These are phyloP conservation scores for Saposhnikovia divaricata DNA, from an alignment of 129 eudicot genomes.

Conservation along the genomic window DNA sequence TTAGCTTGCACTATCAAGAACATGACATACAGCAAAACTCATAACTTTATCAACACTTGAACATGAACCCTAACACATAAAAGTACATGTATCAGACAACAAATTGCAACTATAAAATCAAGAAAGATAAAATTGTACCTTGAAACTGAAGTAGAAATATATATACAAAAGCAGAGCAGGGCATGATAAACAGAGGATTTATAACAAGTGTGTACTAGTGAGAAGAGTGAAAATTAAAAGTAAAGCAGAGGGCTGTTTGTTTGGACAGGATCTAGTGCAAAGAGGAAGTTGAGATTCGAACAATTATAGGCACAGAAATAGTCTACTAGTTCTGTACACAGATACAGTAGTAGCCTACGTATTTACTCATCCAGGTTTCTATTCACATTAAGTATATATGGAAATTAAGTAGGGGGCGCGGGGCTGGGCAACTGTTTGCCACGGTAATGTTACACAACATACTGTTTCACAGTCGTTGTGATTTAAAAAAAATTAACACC, in stretches of 20 bases:
- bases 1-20: background rate
- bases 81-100: background rate
- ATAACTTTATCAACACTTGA: background rate
- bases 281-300: background rate
- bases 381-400: too few species aligned
- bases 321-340: background rate
- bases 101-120: background rate
- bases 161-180: background rate
- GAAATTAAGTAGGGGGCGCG: too few species aligned
- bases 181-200: background rate
- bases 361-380: too few species aligned
- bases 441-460: fast-evolving
- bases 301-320: background rate
- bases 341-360: too few species aligned
- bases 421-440: fast-evolving
- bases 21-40: background rate
- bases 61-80: background rate
- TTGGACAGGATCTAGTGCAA: conserved; percentile 4
- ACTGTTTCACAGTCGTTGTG: too few species aligned
- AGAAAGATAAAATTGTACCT: background rate
- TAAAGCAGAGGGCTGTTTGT: background rate
- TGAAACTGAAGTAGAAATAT: background rate
- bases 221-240: background rate
- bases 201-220: background rate
- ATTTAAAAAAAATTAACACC: too few species aligned